Conservation (phyloP, 257 asterid species). For the Nicotiana paniculata region DNA sequence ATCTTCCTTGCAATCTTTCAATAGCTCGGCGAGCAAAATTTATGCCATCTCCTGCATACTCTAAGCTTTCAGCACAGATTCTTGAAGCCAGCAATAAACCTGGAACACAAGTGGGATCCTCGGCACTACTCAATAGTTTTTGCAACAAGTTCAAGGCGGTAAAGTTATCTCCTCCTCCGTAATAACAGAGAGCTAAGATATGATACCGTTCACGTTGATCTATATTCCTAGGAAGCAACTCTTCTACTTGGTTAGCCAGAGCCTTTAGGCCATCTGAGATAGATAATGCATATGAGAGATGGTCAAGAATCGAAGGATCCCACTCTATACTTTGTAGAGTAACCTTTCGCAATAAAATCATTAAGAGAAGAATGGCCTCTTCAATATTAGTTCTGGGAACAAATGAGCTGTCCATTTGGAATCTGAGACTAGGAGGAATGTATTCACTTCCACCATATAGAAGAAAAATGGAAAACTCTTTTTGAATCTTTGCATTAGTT, state of each 20-base stretch:
- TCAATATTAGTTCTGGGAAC: slow-evolving; percentile 79
- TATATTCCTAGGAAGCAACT: slow-evolving; percentile 65
- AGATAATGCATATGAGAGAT: slow-evolving; percentile 73
- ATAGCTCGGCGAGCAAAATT: slow-evolving; percentile 53
- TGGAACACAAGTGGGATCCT: slow-evolving; percentile 32
- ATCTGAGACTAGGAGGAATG: slow-evolving; percentile 61
- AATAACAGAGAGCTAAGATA: slow-evolving; percentile 73
- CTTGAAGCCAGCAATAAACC: slow-evolving; percentile 62
- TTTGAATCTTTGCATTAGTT: slow-evolving; percentile 66
- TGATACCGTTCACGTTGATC: slow-evolving; percentile 49
- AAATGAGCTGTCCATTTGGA: slow-evolving; percentile 65
- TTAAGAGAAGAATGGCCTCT: slow-evolving; percentile 82
- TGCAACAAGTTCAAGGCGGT: slow-evolving; percentile 60
- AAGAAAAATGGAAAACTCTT: slow-evolving; percentile 69
- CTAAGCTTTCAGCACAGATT: slow-evolving; percentile 46
- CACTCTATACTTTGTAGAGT: slow-evolving; percentile 55
- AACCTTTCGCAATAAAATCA: slow-evolving; percentile 57
- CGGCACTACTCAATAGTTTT: slow-evolving; percentile 40
- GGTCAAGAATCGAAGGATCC: slow-evolving; percentile 84
- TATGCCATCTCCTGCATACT: slow-evolving; percentile 55
- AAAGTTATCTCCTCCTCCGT: slow-evolving; percentile 59
- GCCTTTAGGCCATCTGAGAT: slow-evolving; percentile 63
- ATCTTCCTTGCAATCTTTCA: slow-evolving; percentile 43
- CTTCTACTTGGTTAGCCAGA: slow-evolving; percentile 79
- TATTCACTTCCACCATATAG: slow-evolving; percentile 78